These are phyloP conservation scores for Mycosarcoma mackinlayi DNA, from an alignment of 1,284 basidiomycete genomes.

Conservation along the genomic window DNA sequence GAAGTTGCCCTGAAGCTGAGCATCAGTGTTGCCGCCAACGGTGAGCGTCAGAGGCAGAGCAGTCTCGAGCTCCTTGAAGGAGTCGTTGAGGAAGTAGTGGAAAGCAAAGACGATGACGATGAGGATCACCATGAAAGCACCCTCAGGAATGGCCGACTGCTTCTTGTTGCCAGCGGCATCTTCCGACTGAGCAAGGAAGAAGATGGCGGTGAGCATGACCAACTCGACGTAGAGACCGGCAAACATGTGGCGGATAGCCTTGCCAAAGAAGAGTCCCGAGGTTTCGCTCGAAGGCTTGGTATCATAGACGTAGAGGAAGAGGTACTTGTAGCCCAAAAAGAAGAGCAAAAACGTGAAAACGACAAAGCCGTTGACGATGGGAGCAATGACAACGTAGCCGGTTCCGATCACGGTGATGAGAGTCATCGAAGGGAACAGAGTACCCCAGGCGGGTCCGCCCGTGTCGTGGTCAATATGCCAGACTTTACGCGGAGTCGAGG, in stretches of 20 bases:
- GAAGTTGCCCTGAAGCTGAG: constrained; percentile 18
- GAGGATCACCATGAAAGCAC: constrained; percentile 83
- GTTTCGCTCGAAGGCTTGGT: constrained; percentile 82
- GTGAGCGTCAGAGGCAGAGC: constrained; percentile 57
- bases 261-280: constrained; percentile 94
- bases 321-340: constrained; percentile 75
- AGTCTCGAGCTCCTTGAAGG: constrained; percentile 57
- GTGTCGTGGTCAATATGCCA: constrained; percentile 80
- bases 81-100: constrained; percentile 67
- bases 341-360: constrained; percentile 84
- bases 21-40: constrained; percentile 11
- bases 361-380: constrained; percentile 91
- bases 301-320: constrained; percentile 73
- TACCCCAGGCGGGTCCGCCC: constrained; percentile 82
- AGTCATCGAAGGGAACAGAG: constrained; percentile 71
- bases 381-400: constrained; percentile 87
- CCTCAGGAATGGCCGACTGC: constrained; percentile 59
- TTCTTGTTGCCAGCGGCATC: constrained; percentile 35
- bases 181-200: constrained; percentile 59
- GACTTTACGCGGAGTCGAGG: constrained; percentile 87
- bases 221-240: constrained; percentile 74
- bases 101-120: constrained; percentile 80
- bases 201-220: constrained; percentile 63
- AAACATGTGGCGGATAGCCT: constrained; percentile 90
- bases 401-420: constrained; percentile 62